Base-by-base conservation (phyloP, 2,329 filamentous ascomycete species). In the Nemania sp. region DNA sequence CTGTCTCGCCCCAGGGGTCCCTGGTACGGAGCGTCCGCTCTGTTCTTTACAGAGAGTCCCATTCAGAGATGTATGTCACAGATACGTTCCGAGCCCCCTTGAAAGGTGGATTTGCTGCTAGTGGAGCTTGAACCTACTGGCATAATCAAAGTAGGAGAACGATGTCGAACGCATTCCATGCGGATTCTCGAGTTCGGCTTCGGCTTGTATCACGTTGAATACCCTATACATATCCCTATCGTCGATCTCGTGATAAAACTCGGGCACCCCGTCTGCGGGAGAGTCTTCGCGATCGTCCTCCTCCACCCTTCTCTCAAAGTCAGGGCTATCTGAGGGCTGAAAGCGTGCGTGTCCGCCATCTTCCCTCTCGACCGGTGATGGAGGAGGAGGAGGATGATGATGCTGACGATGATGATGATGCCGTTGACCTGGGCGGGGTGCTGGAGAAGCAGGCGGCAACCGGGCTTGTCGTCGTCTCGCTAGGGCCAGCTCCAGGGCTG, bases 401-500 rank as follows among this genome's bases (percentile, higher is more conserved):
- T 39, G 34, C 34, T n/a, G 49, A n/a, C n/a, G n/a, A 53, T 53
- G 50, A 40, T 25, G 49, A 51, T 25, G 49, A 40, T 39, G 34
- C 34, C 15, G 49, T 29, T 25, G 35, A 51, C 1, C 9, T 29
- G 49, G 12, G 35, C 12, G 17, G 35, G 49, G 25, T 42, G n/a
- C 43, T 18, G 17, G 17, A 39, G 48, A 35, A 5, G 35, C 35
- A 43, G 12, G 20, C 18, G n/a, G 7, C 20, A 43, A 53, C 21
- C 39, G 37, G 37, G 20, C 50, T 53, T 15, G 50, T 53, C 20
- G 50, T 53, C 50, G 50, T 34, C 50, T 43, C 39, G 37, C 50
- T 21, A 53, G 50, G 39, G 50, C 50, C 20, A 21, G 37, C 39
- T 53, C 50, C 37, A 53, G 50, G 15, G 50, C 50, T 39, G 37